These are phyloP conservation scores for Poa annua DNA, from an alignment of 176 grass and related monocot genomes.

Conservation along the genomic window DNA sequence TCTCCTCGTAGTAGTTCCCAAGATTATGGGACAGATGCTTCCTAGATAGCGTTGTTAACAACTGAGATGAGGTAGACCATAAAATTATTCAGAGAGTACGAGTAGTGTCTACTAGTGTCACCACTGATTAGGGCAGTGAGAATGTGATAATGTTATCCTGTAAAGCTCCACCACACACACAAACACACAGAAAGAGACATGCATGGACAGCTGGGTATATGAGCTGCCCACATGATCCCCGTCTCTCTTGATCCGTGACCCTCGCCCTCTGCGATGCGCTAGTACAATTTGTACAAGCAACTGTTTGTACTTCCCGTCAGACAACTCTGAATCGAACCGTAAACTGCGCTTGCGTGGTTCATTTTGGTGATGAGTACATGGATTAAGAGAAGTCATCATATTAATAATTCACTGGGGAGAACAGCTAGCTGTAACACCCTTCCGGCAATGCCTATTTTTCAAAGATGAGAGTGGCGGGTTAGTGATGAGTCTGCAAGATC, in stretches of 20 bases:
- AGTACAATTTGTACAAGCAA: not conserved
- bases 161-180: not conserved
- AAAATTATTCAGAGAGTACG: not conserved
- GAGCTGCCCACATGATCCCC: conserved; percentile 37
- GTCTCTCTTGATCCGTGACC: conserved; percentile 23
- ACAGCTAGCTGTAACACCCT: not conserved
- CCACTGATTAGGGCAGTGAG: not conserved
- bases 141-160: conserved; percentile 30
- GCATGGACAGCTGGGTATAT: not conserved
- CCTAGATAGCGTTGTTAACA: not conserved
- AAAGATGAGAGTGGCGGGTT: not conserved
- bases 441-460: not conserved
- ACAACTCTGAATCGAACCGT: not conserved
- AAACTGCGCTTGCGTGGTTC: not conserved
- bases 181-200: not conserved
- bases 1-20: not conserved
- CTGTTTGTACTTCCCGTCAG: not conserved
- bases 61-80: not conserved
- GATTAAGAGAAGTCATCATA: not conserved
- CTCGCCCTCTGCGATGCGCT: not conserved
- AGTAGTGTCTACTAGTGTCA: not conserved
- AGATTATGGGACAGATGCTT: conserved; percentile 7
- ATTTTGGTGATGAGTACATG: not conserved
- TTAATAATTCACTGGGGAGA: not conserved
- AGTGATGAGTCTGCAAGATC: not conserved